A percentile compares a stretch with the other conserved stretches of the same genome.
Conservation (phyloP, 768 basidiomycete genomes). For the Pisolithus marmoratus region DNA sequence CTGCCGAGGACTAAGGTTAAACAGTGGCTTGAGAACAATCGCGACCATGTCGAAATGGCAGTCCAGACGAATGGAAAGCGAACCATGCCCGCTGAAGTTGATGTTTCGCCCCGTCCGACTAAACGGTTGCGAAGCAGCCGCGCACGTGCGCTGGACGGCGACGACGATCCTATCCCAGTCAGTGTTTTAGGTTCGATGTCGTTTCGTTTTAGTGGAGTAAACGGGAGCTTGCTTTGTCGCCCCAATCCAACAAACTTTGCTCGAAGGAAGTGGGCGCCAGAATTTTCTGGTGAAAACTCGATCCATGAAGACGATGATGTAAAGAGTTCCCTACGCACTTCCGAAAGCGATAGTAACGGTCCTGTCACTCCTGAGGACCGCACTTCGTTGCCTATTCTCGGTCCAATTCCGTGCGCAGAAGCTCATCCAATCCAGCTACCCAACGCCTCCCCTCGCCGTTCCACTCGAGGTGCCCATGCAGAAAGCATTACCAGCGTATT, state of each 20-base stretch:
- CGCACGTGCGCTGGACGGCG: slow-evolving; percentile 11
- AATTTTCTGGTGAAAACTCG: slow-evolving; percentile 31
- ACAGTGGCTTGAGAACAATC: slow-evolving; percentile 26
- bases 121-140: slow-evolving; percentile 21
- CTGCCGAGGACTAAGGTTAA: slow-evolving; percentile 38
- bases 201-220: slow-evolving; percentile 29
- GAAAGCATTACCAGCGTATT: slow-evolving; percentile 34
- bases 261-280: slow-evolving; percentile 48
- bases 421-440: slow-evolving; percentile 13
- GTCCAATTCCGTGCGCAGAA: slow-evolving; percentile 19
- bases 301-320: slow-evolving; percentile 26
- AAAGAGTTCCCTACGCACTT: slow-evolving; percentile 27
- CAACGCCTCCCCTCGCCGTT: slow-evolving; percentile 16
- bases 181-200: slow-evolving; percentile 19
- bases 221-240: slow-evolving; percentile 46
- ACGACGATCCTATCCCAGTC: slow-evolving; percentile 22
- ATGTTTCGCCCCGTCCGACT: slow-evolving; percentile 20
- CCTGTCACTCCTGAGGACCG: slow-evolving; percentile 58
- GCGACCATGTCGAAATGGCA: slow-evolving; percentile 15
- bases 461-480: slow-evolving; percentile 17
- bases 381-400: slow-evolving; percentile 36
- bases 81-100: slow-evolving; percentile 11
- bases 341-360: slow-evolving; percentile 43
- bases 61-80: slow-evolving; percentile 20
- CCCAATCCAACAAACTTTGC: slow-evolving; percentile 62